These are phyloP conservation scores for Pleurotus sapidus DNA, from an alignment of 768 basidiomycete species.

Conservation along the genomic window DNA sequence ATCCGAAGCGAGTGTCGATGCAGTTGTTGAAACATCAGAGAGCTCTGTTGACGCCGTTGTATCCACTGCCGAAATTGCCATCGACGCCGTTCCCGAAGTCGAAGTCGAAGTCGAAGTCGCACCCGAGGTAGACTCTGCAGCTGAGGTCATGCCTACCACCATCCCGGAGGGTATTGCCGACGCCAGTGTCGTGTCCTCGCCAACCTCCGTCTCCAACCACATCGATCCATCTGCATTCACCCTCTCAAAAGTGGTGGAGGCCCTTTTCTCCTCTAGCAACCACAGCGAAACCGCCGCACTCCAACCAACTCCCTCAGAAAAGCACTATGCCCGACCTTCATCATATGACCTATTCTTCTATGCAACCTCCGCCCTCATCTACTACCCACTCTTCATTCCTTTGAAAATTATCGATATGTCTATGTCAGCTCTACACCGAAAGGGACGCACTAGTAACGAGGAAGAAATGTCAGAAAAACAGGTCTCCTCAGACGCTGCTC, in stretches of 20 bases:
- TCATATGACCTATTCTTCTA: conserved; percentile 43
- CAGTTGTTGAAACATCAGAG: conserved; percentile 24
- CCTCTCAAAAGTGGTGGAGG: conserved; percentile 30
- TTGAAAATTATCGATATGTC: conserved; percentile 31
- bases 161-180: too few relatives aligned
- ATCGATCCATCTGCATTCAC: conserved; percentile 38
- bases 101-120: too few relatives aligned
- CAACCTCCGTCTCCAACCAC: conserved; percentile 34
- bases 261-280: conserved; percentile 16
- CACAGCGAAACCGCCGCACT: conserved; percentile 12
- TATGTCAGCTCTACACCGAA: conserved; percentile 12
- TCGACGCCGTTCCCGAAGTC: conserved; percentile 48
- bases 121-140: too few relatives aligned
- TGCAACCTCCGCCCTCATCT: conserved; percentile 44
- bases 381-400: conserved; percentile 49
- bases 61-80: conserved; percentile 34
- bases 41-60: conserved; percentile 55
- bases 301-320: conserved; percentile 13
- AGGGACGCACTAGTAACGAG: conserved; percentile 3
- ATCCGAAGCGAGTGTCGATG: conserved; percentile 18
- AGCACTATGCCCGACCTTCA: conserved; percentile 34
- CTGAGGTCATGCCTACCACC: too few relatives aligned
- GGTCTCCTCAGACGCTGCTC: background rate
- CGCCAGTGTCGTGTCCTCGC: too few relatives aligned
- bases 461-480: conserved; percentile 2